phyloP scores from a whole-genome alignment of 495 filamentous ascomycete species.

The Chaetomidium leptoderma region DNA sequence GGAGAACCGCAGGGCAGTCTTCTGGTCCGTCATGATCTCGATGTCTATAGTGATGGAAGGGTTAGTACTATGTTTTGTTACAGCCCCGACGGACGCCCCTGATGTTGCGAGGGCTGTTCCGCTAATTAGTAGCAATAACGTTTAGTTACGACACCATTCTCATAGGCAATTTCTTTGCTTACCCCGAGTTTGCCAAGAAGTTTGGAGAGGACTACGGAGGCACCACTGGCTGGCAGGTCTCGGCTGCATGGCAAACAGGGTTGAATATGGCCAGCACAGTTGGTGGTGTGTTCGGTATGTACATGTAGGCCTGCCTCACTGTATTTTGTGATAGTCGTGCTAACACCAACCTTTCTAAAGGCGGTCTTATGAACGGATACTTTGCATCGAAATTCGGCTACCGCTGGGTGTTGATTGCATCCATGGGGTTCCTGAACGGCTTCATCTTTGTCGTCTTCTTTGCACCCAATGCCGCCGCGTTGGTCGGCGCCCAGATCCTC shows the following conservation, averaged over 20 bases:
- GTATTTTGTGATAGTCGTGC: neutral
- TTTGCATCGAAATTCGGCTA: slow-evolving; percentile 1
- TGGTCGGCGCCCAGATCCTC: slow-evolving; percentile 1
- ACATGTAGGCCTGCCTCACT: neutral
- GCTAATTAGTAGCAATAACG: neutral
- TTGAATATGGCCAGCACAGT: slow-evolving; percentile 6
- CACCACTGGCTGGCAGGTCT: neutral
- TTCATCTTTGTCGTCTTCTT: slow-evolving; percentile 3
- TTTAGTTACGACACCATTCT: slow-evolving; percentile 5
- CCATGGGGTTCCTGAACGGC: slow-evolving; percentile 1
- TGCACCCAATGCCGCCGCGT: neutral
- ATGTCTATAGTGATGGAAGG: slow-evolving; percentile 2
- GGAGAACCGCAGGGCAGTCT: slow-evolving; percentile 1
- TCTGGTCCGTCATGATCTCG: slow-evolving; percentile 2
- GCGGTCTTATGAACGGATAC: neutral
- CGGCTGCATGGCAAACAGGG: neutral
- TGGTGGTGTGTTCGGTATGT: neutral
- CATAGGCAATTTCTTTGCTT: slow-evolving; percentile 1
- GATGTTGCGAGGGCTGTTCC: too few species aligned
- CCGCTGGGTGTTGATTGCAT: slow-evolving; percentile 4
- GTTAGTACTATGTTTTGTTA: slow-evolving; percentile 9
- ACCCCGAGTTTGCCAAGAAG: slow-evolving; percentile 1
- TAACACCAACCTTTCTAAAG: neutral
- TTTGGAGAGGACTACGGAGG: neutral
- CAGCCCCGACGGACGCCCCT: neutral